Evolutionary conservation across 805 yeast genomes (phyloP), one percentile per base, ranked within the genome.

Genomic region (Hanseniaspora jakobsenii): DNA sequence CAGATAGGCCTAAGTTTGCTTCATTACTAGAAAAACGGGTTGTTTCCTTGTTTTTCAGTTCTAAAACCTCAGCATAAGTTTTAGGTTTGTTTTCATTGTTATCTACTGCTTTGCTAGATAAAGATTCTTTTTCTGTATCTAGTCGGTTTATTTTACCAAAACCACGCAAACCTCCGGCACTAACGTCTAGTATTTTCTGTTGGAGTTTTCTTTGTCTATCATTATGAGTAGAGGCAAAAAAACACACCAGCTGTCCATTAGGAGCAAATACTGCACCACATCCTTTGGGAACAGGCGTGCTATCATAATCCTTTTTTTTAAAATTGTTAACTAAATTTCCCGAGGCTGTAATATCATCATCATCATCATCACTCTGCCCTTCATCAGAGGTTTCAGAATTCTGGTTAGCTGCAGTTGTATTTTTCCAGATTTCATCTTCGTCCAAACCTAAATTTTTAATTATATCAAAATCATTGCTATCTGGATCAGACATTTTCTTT

Each of bases 201-300:
- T 43, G 29, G 22, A 68, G 62, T 27, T 58, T 60, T 34, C 62
- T 60, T 53, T 63, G 64, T 51, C 66, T 62, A 31, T 65, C 62
- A 54, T 38, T 28, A 47, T 62, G 65, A 37, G 62, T 67, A 39
- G 72, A 73, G 8, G 79, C 72, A 61, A 84, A 85, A 54, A 87
- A 87, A 55, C 94, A 83, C 1, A 87, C 79, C 40, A 87, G 64
- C 48, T 75, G 75, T 0, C 95, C 95, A 3, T 74, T 71, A 10
- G 75, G 70, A 0, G 93, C 70, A 95, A 95, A 87, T 1, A 75
- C 66, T 0, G 94, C 95, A 8, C 95, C 95, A 64, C 95, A 87
- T 8, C 86, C 91, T 55, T 83, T 86, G 0, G 96, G 95, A 12
- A 87, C 71, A 0, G 96, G 96, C 0, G 94, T 83, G 32, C 84